A percentile compares a stretch with the other conserved stretches of the same genome.
Conservation (phyloP, 768 basidiomycete species). For the Kwoniella dendrophila region DNA sequence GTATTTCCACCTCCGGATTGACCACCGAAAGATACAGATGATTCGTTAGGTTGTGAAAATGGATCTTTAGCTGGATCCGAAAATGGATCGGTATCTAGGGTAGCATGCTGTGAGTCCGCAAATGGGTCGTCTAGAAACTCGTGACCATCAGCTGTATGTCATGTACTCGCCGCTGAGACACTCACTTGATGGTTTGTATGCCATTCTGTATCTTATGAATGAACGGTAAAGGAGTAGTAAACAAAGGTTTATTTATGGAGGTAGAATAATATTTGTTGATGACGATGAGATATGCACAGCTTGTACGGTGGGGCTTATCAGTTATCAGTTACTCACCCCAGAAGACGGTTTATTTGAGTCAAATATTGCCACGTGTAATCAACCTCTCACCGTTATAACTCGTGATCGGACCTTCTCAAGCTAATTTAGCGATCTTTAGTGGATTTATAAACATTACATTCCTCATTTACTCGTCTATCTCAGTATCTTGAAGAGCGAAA, state of each 20-base stretch:
- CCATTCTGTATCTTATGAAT: slow-evolving; percentile 5
- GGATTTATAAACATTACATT: no score
- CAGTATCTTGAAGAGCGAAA: neutral
- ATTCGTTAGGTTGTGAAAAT: slow-evolving; percentile 43
- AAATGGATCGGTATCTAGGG: slow-evolving; percentile 52
- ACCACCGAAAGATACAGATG: slow-evolving; percentile 44
- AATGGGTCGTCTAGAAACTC: slow-evolving; percentile 30
- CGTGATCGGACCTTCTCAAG: neutral
- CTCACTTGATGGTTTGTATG: slow-evolving; percentile 21
- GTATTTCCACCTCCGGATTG: slow-evolving; percentile 14
- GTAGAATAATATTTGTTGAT: neutral
- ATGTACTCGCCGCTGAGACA: no score
- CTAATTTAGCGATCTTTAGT: no score
- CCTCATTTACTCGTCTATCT: neutral
- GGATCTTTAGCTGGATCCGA: slow-evolving; percentile 43
- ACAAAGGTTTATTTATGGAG: neutral
- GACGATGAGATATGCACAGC: slow-evolving; percentile 13
- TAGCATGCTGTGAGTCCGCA: slow-evolving; percentile 22
- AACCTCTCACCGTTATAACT: neutral
- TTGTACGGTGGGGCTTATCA: no score
- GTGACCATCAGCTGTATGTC: neutral
- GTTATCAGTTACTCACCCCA: neutral
- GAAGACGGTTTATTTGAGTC: neutral
- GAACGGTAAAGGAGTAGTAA: neutral
- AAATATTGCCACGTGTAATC: slow-evolving; percentile 13